Evolutionary conservation across 805 yeast species (phyloP).

Genomic region (Kazachstania taianensis): DNA sequence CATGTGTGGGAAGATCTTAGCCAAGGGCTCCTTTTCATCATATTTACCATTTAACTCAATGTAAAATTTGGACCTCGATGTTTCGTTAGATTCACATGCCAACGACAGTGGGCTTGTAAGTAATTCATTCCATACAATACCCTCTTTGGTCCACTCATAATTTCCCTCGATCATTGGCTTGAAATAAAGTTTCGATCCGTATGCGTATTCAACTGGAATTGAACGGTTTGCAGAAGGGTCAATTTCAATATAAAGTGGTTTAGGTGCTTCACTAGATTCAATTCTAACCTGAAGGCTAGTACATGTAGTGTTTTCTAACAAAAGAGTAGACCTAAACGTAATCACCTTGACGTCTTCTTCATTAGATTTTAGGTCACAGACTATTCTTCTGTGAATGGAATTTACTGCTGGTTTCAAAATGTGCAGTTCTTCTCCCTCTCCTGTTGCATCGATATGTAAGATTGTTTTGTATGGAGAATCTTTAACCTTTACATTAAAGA

Average conservation of each 20-base stretch:
- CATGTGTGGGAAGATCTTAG: conserved; percentile 77
- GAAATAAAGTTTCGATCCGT: conserved; percentile 44
- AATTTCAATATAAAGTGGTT: conserved; percentile 32
- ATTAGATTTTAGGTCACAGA: conserved; percentile 59
- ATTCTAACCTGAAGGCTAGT: conserved; percentile 41
- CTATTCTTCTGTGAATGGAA: conserved; percentile 62
- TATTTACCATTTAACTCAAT: conserved; percentile 65
- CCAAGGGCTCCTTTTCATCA: conserved; percentile 58
- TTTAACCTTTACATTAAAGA: conserved; percentile 51
- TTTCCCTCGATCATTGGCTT: conserved; percentile 49
- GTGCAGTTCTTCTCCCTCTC: conserved; percentile 76
- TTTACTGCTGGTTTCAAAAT: conserved; percentile 51
- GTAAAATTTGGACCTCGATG: conserved; percentile 39
- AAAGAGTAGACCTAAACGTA: conserved; percentile 65
- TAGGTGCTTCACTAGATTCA: conserved; percentile 23
- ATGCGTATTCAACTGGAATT: conserved; percentile 64
- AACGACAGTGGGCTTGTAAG: conserved; percentile 42
- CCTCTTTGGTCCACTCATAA: conserved; percentile 59
- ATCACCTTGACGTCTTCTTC: conserved; percentile 73
- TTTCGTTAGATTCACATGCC: conserved; percentile 44
- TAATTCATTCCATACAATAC: conserved; percentile 56
- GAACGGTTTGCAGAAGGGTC: conserved; percentile 51
- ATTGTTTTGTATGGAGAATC: conserved; percentile 47
- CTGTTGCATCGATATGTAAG: conserved; percentile 51
- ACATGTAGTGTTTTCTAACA: conserved; percentile 57